Base-by-base conservation (phyloP, 176 grass and related monocot species). In the Cenchrus purpureus region DNA sequence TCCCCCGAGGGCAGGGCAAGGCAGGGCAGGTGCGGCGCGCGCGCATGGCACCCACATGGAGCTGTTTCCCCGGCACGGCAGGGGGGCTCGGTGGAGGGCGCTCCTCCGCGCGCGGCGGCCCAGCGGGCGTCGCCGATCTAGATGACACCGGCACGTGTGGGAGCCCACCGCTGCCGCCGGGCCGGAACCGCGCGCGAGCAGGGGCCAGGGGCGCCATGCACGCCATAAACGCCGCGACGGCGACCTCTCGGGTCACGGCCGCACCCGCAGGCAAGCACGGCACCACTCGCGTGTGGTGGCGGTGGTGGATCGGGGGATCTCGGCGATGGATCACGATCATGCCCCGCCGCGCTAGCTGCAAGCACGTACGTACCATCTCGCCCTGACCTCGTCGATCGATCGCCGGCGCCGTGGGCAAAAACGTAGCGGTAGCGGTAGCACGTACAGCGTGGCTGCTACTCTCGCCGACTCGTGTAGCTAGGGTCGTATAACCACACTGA, bases 161-260 rank as follows among this genome's bases (percentile, higher is more conserved):
- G 84, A 73, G 58, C 46, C 77, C 77, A 65, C 48, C 76, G 68
- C 57, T 80, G 76, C 76, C 58, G 14, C 44, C 65, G 25, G 13
- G 25, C 48, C 14, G 8, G 19, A 40, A 40, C 37, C 45, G 11
- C 3, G 11, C 3, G 12, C 51, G 3, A 25, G 53, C 53, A 49
- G 70, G 68, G 72, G 71, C 48, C 71, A 31, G 48, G 46, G 46
- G 4, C 60, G 48, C 73, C 37, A 68, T 49, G 71, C 83, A 46
- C 68, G 67, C 80, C 80, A 85, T 89, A 85, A 86, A 89, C 78
- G 83, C 78, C 71, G 78, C 83, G 88, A 86, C 78, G 78, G 83
- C 64, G 88, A 89, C 82, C 83, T 89, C 87, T 70, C 82, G 29
- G 31, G 37, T 40, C 37, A 40, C 37, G 8, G 45, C 7, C 53